A percentile compares a stretch with the other conserved stretches of the same genome.
phyloP scores from a whole-genome alignment of 2,329 filamentous ascomycete species.

The Aspergillus sp. region DNA sequence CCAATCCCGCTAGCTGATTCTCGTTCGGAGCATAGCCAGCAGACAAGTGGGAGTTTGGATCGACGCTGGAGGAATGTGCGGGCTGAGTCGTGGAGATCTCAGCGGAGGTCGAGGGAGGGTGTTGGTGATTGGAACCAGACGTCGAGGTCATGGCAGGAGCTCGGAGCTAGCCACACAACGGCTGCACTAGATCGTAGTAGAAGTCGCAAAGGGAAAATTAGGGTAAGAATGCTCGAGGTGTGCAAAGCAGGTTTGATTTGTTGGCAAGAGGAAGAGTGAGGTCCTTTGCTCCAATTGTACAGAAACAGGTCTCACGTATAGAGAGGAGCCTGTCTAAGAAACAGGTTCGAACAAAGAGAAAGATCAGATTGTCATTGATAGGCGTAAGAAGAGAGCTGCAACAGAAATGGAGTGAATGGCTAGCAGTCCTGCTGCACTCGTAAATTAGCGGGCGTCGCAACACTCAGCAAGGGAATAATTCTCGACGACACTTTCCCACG shows the following conservation, averaged over 20 bases:
- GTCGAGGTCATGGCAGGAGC: constrained; percentile 19
- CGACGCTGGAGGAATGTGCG: constrained; percentile 21
- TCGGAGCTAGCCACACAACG: neutral
- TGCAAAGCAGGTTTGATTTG: too few relatives aligned
- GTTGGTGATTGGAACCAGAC: constrained; percentile 23
- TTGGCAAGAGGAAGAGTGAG: neutral
- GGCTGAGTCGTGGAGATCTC: constrained; percentile 20
- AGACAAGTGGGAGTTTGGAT: constrained; percentile 22
- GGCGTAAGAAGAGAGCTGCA: neutral
- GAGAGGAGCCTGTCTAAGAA: neutral
- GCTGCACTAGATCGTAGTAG: neutral
- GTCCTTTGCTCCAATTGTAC: neutral
- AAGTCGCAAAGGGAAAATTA: too few relatives aligned
- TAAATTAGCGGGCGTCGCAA: too few relatives aligned
- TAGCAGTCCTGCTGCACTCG: too few relatives aligned
- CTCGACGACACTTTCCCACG: too few relatives aligned
- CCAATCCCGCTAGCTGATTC: constrained; percentile 40
- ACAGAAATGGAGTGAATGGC: neutral
- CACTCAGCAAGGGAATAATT: neutral
- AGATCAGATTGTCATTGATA: neutral
- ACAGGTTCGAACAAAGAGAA: neutral
- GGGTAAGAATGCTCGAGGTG: too few relatives aligned
- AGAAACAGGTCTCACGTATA: neutral
- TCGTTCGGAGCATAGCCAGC: constrained; percentile 31
- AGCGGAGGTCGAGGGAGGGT: constrained; percentile 20